Evolutionary conservation across 495 filamentous ascomycete species (phyloP).

Genomic region (Neurospora discreta): DNA sequence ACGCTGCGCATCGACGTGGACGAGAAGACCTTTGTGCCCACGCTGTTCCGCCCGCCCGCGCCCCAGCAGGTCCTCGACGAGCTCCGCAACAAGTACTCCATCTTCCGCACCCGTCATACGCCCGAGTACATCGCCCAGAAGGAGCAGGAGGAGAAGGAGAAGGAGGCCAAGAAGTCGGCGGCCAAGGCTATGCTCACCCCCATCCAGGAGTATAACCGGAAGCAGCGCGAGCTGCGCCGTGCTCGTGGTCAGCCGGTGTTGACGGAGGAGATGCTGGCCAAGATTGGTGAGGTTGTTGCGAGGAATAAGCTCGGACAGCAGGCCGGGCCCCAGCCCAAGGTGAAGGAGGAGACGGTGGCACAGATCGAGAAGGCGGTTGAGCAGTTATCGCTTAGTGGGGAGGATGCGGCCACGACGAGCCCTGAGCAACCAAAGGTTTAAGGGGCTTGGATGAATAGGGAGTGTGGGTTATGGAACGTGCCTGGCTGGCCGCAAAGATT

Average conservation of each 20-base stretch:
- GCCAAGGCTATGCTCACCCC: conserved; percentile 44
- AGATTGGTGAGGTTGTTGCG: conserved; percentile 56
- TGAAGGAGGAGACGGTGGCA: background rate
- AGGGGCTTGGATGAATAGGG: background rate
- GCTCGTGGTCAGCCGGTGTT: conserved; percentile 39
- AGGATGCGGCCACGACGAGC: conserved; percentile 1
- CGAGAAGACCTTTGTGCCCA: conserved; percentile 61
- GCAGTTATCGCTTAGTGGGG: conserved; percentile 10
- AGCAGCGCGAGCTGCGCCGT: conserved; percentile 31
- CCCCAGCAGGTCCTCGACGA: conserved; percentile 72
- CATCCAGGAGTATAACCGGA: conserved; percentile 38
- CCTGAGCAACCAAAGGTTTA: conserved; percentile 6
- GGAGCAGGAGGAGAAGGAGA: conserved; percentile 49
- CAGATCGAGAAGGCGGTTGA: conserved; percentile 12
- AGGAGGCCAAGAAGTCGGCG: conserved; percentile 42
- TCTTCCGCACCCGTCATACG: conserved; percentile 74
- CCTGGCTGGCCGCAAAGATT: background rate
- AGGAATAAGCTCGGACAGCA: conserved; percentile 27
- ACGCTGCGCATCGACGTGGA: conserved; percentile 70
- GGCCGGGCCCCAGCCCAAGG: background rate
- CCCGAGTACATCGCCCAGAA: conserved; percentile 51
- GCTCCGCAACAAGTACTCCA: conserved; percentile 72
- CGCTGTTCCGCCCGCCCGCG: conserved; percentile 65
- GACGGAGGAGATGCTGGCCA: conserved; percentile 48
- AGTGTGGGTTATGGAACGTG: background rate